Evolutionary conservation across 257 asterid species (phyloP).

Genomic region (Penstemon barbatus): DNA sequence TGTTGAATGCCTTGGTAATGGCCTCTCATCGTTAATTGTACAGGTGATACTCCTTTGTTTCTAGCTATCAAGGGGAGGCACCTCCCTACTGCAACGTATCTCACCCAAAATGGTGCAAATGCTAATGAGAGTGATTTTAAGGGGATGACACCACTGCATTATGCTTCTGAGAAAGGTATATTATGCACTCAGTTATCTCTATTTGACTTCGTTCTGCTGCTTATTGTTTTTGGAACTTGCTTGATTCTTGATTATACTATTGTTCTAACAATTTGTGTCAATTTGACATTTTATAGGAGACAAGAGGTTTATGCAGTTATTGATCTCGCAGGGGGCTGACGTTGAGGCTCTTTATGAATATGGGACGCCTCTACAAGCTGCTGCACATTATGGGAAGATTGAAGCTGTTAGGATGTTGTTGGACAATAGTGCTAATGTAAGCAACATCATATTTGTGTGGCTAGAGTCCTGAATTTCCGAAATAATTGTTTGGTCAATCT

Average conservation of each 20-base stretch:
- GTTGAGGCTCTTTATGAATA: not conserved
- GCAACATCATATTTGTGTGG: not conserved
- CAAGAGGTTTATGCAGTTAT: not conserved
- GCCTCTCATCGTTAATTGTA: not conserved
- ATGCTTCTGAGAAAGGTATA: constrained; percentile 25
- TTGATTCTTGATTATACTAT: no score
- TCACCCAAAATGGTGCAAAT: constrained; percentile 27
- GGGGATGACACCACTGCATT: constrained; percentile 22
- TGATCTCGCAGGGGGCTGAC: constrained; percentile 4
- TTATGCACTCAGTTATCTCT: not conserved
- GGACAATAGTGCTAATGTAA: constrained; percentile 6
- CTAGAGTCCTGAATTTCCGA: not conserved
- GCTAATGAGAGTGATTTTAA: not conserved
- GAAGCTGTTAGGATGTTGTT: constrained; percentile 12
- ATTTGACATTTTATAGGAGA: not conserved
- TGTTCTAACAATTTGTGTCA: no score
- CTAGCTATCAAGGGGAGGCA: constrained; percentile 12
- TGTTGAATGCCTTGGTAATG: not conserved
- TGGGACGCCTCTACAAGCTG: constrained; percentile 10
- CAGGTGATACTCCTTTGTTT: constrained; percentile 31
- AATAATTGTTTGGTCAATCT: no score
- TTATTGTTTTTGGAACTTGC: not conserved
- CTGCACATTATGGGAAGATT: not conserved
- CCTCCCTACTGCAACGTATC: constrained; percentile 16
- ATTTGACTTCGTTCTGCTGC: not conserved